Conservation (phyloP, 768 basidiomycete species). For the Macrolepiota fuliginosa region DNA sequence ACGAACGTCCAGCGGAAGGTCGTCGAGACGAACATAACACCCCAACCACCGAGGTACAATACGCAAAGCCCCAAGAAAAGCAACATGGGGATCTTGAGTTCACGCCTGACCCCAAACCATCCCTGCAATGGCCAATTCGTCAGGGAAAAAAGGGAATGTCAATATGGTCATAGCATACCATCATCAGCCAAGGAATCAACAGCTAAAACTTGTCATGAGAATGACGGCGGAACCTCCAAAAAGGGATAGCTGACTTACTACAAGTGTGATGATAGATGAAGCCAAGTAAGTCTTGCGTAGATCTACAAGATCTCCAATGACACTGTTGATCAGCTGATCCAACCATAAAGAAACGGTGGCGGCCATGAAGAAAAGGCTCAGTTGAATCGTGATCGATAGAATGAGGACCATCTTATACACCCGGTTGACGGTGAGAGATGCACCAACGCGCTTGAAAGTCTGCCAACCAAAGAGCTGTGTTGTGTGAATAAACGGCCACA, state of each 20-base stretch:
- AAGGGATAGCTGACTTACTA: constrained; percentile 42
- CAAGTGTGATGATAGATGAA: constrained; percentile 51
- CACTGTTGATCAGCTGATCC: constrained; percentile 69
- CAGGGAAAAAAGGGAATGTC: background rate
- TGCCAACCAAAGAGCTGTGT: constrained; percentile 67
- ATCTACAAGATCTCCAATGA: constrained; percentile 51
- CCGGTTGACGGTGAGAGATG: constrained; percentile 68
- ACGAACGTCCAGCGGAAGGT: constrained; percentile 77
- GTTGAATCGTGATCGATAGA: constrained; percentile 69
- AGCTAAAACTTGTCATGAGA: constrained; percentile 4
- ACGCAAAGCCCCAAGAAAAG: constrained; percentile 60
- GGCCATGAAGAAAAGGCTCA: constrained; percentile 77
- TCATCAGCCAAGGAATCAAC: constrained; percentile 67
- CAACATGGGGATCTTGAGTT: constrained; percentile 56
- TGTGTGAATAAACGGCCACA: constrained; percentile 31
- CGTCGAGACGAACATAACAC: constrained; percentile 67
- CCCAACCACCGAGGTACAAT: constrained; percentile 66
- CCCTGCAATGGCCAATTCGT: constrained; percentile 39
- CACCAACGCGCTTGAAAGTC: constrained; percentile 84
- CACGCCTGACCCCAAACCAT: constrained; percentile 73
- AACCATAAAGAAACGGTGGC: constrained; percentile 72
- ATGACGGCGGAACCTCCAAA: background rate
- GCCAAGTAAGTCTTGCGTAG: constrained; percentile 51
- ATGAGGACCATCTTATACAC: constrained; percentile 71
- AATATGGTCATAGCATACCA: constrained; percentile 34